Base-by-base conservation (phyloP, 2,329 filamentous ascomycete species). In the Apiospora sp. region DNA sequence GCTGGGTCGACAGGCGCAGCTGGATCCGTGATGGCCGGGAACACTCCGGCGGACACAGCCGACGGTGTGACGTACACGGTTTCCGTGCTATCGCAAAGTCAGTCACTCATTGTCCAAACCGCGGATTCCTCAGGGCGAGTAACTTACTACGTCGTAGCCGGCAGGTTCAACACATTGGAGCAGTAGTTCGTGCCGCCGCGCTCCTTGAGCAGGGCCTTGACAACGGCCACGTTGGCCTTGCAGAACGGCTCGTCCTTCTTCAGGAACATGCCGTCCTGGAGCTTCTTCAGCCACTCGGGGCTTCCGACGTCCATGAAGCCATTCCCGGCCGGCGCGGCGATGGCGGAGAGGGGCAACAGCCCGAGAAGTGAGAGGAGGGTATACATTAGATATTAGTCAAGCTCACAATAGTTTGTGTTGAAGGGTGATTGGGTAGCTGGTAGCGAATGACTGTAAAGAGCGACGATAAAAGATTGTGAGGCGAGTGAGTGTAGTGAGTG, bases 231-330 rank as follows among this genome's bases (percentile, higher is more conserved):
- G 24, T 74, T 73, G 69, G 70, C 37, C 43, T 71, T 41, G 70
- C 71, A 74, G 58, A 74, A 74, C 41, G 71, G 54, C 43, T 72
- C 68, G 27, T 72, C 51, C 54, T 54, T 54, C 51, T 54, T 54
- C 4, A 54, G 24, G 24, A 54, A 49, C 51, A 54, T 54, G 51
- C 51, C 51, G 14, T 54, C 51, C 6, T 54, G 51, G 51, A 54
- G 51, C 24, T 54, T 54, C 51, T 54, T 54, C 12, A 54, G 24
- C 51, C 51, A 54, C 51, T 27, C 51, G 51, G 51, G 51, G 51
- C 51, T 54, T 54, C 51, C 51, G 13, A 54, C 51, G 51, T 54
- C 51, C 51, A 54, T 54, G 51, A 30, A 5, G 12, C 51, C 51
- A 30, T 30, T 6, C 27, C 27, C 27, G 8, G 19, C 54, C 3